Base-by-base conservation (phyloP, 2,329 filamentous ascomycete genomes). In the Aspergillus aculeatinus region DNA sequence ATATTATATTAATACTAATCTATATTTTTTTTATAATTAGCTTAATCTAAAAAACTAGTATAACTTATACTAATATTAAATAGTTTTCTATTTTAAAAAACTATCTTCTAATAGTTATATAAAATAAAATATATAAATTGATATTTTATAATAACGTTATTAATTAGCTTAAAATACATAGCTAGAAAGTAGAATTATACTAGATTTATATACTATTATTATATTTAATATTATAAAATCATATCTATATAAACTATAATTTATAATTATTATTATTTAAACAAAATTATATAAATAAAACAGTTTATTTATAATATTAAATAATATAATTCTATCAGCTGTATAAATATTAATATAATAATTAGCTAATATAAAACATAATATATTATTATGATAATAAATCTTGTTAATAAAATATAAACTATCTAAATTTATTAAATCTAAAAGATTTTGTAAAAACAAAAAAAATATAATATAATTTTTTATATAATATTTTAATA, bases 91-190 rank as follows among this genome's bases (percentile, higher is more conserved):
- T 25, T 16, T 50, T 48, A 59, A 33, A 21, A 33, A 33, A 6
- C 31, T 7, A 4, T 3, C 7, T 33, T 33, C 3, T 33, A 5
- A 59, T 61, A 52, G 44, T 29, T 59, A 62, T 55, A 49, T 52
- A 49, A 54, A 60, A 23, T 56, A 29, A 19, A 50, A 39, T 51
- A 57, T 47, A 57, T 48, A 55, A 44, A 53, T 60, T 53, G 51
- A 31, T 51, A 35, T 35, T 51, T 33, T 19, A 21, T 51, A 27
- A 27, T 29, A 50, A 29, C 11, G 14, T 50, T 9, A 12, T 7
- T 29, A 29, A 9, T 6, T 50, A 33, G 7, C 7, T 12, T 33
- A 33, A 12, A 33, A 33, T 33, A 33, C 7, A 12, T 33, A 33
- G 31, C 1, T 33, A 33, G 7, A 33, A 21, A 33, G 3, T 9